These are phyloP conservation scores for Thinopyrum obtusiflorum DNA, from an alignment of 202 grass and related monocot species.

Conservation along the genomic window DNA sequence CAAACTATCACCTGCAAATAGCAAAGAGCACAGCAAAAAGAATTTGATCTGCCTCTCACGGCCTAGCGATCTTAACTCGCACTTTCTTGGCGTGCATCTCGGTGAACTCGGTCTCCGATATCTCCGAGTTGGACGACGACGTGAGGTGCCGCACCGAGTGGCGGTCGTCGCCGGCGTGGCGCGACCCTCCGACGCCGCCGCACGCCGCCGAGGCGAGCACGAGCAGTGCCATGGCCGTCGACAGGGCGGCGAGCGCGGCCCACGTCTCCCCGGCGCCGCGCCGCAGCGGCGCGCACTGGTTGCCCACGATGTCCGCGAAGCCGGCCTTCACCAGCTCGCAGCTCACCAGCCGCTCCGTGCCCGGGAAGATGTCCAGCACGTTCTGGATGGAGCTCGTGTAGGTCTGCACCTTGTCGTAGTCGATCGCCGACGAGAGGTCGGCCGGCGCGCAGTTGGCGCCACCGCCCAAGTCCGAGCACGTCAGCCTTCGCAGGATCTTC, in stretches of 20 bases:
- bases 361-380: constrained; percentile 81
- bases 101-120: constrained; percentile 38
- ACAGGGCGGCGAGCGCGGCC: constrained; percentile 46
- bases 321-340: constrained; percentile 68
- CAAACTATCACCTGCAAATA: not conserved
- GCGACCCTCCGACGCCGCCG: not conserved
- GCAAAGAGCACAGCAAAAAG: constrained; percentile 18
- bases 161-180: constrained; percentile 26
- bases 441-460: constrained; percentile 44
- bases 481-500: constrained; percentile 70
- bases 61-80: not conserved
- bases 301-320: constrained; percentile 64
- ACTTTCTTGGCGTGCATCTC: constrained; percentile 45
- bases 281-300: constrained; percentile 63
- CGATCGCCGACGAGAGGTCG: constrained; percentile 58
- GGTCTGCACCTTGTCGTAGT: constrained; percentile 74
- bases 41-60: not conserved
- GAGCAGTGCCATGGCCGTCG: constrained; percentile 37
- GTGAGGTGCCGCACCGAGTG: constrained; percentile 56
- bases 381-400: constrained; percentile 89
- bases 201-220: constrained; percentile 15
- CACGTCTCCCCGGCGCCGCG: constrained; percentile 46
- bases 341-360: constrained; percentile 64
- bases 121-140: constrained; percentile 51
- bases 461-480: constrained; percentile 57